These are phyloP conservation scores for Talaromyces sp. DNA, from an alignment of 2,329 filamentous ascomycete species.

Conservation along the genomic window DNA sequence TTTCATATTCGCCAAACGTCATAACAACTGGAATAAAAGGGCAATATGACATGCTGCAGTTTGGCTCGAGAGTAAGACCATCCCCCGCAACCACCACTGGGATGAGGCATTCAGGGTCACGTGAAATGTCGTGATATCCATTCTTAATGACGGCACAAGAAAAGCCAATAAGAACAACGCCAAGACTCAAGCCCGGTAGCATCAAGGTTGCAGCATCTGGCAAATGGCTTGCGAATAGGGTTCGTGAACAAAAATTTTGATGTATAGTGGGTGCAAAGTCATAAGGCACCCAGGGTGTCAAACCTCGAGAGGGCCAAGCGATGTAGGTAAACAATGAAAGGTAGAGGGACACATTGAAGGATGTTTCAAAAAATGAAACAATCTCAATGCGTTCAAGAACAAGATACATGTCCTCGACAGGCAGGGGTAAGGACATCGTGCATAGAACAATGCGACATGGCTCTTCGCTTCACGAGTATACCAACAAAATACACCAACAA, in stretches of 20 bases:
- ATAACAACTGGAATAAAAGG: background rate
- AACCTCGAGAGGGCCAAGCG: background rate
- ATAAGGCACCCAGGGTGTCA: background rate
- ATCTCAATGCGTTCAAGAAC: background rate
- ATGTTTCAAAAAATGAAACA: background rate
- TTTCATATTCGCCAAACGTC: background rate
- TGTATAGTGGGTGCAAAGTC: background rate
- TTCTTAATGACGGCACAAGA: slow-evolving; percentile 16
- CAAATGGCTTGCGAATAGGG: background rate
- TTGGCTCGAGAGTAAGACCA: background rate
- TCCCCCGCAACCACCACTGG: background rate
- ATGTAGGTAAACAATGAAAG: background rate
- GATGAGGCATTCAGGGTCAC: slow-evolving; percentile 17
- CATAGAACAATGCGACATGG: background rate
- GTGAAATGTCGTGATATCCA: slow-evolving; percentile 29
- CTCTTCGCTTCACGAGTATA: background rate
- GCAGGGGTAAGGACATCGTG: background rate
- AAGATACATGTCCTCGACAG: background rate
- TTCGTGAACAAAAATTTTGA: background rate
- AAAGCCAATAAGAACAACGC: slow-evolving; percentile 1
- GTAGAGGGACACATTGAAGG: background rate
- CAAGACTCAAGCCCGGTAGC: background rate
- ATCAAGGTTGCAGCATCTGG: background rate
- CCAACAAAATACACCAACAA: background rate
- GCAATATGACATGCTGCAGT: background rate